Base-by-base conservation (phyloP, 2,329 filamentous ascomycete species). In the Pseudogymnoascus verrucosus region DNA sequence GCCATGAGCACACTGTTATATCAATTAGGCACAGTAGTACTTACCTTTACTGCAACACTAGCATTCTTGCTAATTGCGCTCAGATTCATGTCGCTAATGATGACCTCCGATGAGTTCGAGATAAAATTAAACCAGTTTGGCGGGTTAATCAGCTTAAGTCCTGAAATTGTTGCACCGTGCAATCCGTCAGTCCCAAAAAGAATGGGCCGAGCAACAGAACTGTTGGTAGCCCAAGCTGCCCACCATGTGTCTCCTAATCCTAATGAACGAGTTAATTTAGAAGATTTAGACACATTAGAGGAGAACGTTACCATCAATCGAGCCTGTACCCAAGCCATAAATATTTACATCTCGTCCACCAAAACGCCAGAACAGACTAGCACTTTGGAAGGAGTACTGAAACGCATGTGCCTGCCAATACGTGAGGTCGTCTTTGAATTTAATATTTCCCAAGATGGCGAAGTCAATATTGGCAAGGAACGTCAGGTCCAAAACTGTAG, bases 341-440 rank as follows among this genome's bases (percentile, higher is more conserved):
- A 86, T 75, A 63, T 85, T 84, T 28, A 86, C 81, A 65, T 86
- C 83, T 19, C 76, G 71, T 16, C 84, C 84, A 16, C 83, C 82
- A 28, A 84, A 76, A 68, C 82, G 77, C 77, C 84, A 86, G 74
- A 85, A 85, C 1, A 82, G 82, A 0, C 79, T 82, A 5, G 80
- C 78, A 64, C 85, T 84, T 65, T 85, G 83, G 73, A 80, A 86
- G 6, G 74, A 75, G 14, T 84, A 80, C 26, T 79, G 76, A 75
- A 85, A 85, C n/a, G 76, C 72, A 67, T 84, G 77, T 21, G 73
- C 75, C 67, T 82, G 78, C 84, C 84, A 86, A 74, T 84, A 86
- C 64, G 80, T 76, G 6, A 81, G 82, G 71, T 86, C 81, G 61
- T 82, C 79, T 61, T 79, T 80, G 73, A 86, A 86, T 7, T 39